Percentiles rank a stretch among this genome's conserved stretches.
phyloP scores from a whole-genome alignment of 2,329 filamentous ascomycete species.

The Trichoderma citrinoviride region DNA sequence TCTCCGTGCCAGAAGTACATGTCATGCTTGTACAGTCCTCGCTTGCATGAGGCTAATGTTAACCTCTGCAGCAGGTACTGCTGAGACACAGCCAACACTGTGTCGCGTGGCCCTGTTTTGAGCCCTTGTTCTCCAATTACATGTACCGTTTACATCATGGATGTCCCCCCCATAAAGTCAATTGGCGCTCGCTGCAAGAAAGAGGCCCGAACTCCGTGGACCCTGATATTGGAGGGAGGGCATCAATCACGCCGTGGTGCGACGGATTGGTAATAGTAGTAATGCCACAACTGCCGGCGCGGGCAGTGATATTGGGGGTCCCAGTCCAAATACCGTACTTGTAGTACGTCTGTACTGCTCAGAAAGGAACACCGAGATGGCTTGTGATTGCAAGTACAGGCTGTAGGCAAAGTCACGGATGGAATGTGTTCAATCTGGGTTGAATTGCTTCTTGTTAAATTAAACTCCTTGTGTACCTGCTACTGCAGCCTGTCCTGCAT shows the following conservation, averaged over 20 bases:
- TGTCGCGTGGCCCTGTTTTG: slow-evolving; percentile 5
- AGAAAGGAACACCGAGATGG: neutral
- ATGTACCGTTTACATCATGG: neutral
- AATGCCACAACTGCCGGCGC: neutral
- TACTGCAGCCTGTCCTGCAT: neutral
- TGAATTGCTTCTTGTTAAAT: neutral
- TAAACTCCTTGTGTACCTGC: neutral
- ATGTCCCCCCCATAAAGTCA: neutral
- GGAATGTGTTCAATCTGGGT: neutral
- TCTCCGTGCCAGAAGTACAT: too few relatives aligned
- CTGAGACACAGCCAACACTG: neutral
- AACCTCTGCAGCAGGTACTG: too few relatives aligned
- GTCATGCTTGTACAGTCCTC: neutral
- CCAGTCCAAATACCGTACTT: neutral
- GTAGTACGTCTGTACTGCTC: neutral
- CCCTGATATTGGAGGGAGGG: neutral
- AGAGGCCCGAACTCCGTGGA: slow-evolving; percentile 7
- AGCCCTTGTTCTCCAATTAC: neutral
- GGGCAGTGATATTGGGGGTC: neutral
- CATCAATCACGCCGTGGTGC: neutral
- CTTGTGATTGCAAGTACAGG: neutral
- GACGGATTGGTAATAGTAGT: slow-evolving; percentile 15
- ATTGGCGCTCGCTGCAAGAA: neutral
- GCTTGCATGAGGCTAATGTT: too few relatives aligned
- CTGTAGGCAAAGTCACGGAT: neutral